A percentile compares a stretch with the other conserved stretches of the same genome.
These are phyloP conservation scores for Symbiodinium natans DNA, from an alignment of 73 alveolate genomes.

Conservation along the genomic window DNA sequence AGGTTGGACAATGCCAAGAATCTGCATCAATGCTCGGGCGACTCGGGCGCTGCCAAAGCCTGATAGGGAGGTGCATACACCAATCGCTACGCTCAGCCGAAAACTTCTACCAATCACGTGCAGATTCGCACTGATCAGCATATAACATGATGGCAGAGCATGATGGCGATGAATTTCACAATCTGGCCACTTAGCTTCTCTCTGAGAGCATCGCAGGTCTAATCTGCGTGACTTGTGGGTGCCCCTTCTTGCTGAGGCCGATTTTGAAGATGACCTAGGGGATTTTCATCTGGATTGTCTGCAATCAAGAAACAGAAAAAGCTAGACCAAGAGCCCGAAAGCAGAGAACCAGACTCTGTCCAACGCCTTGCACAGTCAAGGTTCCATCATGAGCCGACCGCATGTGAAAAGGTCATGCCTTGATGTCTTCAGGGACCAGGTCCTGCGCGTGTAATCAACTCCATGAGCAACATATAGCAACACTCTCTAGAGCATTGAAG, in stretches of 20 bases:
- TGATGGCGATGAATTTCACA: too few relatives aligned
- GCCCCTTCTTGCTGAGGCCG: conserved; percentile 64
- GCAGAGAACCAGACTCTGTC: conserved; percentile 26
- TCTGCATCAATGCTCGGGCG: neutral
- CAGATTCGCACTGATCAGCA: too few relatives aligned
- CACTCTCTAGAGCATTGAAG: too few relatives aligned
- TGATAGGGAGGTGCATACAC: too few relatives aligned
- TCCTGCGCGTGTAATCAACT: conserved; percentile 4
- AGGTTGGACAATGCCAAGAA: too few relatives aligned
- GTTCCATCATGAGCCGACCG: neutral
- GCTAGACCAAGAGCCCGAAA: neutral
- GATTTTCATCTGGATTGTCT: too few relatives aligned
- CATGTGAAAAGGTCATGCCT: too few relatives aligned
- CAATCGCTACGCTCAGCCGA: too few relatives aligned
- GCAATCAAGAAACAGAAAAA: neutral
- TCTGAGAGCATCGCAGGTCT: neutral
- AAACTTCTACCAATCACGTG: too few relatives aligned
- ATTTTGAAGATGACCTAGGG: conserved; percentile 40
- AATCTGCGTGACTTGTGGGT: conserved; percentile 51
- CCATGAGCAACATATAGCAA: neutral
- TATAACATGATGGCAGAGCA: too few relatives aligned
- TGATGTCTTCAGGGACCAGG: conserved; percentile 25
- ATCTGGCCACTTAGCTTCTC: neutral
- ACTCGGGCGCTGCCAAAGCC: neutral
- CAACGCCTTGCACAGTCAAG: neutral